Base-by-base conservation (phyloP, 768 basidiomycete species). In the Lactarius hatsudake region DNA sequence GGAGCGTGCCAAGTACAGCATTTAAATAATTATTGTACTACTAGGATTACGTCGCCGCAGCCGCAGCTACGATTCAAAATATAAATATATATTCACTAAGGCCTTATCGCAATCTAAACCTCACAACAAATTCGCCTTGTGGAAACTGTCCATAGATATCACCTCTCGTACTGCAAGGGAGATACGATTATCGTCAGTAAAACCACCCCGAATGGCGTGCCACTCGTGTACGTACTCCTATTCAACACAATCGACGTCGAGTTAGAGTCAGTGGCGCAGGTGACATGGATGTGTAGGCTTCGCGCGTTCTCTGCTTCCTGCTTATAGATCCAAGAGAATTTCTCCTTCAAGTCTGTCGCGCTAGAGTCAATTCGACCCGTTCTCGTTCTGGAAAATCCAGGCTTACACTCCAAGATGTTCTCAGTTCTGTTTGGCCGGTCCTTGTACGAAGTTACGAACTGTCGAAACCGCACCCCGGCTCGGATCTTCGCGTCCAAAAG, bases 231-330 rank as follows among this genome's bases (percentile, higher is more conserved):
- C 84, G 74, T 63, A 85, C 85, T 81, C 68, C 80, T 78, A 42
- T 76, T 74, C 20, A 86, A 82, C 17, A 86, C 79, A 9, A 76
- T 72, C 17, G 81, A 75, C 0, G 84, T 86, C 9, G 82, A 81
- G 51, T 76, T 74, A 6, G 79, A 80, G 69, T 86, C 85, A 54
- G 85, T 83, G 3, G 86, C 87, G 65, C 84, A 86, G 10, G 85
- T 86, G 40, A 82, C 70, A 73, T 88, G 83, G 9, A 82, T 76
- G 72, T 87, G 82, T 30, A 88, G 74, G 63, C 79, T 81, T 55
- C 84, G 78, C 36, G 75, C 75, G 51, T 78, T 78, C 0, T 83
- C 79, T 12, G 85, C 82, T 69, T 81, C 77, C 56, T 83, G 80
- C 54, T 81, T 78, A 73, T 86, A 84, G 32, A 86, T 78, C 2